phyloP scores from a whole-genome alignment of 306 rosid genomes.

The Rosa rugosa region DNA sequence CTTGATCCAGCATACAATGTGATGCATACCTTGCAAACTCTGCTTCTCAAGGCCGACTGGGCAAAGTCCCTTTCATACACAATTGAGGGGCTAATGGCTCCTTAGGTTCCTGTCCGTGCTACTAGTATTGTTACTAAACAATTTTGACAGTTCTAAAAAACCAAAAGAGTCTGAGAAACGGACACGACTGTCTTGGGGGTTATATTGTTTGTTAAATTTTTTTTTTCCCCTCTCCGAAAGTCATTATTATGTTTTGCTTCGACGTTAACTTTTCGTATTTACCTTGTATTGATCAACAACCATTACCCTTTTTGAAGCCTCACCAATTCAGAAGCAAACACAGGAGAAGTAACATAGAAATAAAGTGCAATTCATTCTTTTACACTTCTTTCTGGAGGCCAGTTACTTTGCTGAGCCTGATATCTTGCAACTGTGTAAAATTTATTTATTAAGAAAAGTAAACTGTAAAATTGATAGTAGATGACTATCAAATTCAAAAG shows the following conservation, averaged over 20 bases:
- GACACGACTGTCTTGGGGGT: conserved; percentile 11
- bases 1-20: conserved; percentile 89
- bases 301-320: conserved; percentile 14
- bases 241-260: not conserved
- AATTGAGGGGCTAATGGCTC: conserved; percentile 98
- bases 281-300: conserved; percentile 12
- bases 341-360: not conserved
- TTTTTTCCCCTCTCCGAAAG: not conserved
- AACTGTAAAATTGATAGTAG: not conserved
- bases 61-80: conserved; percentile 90
- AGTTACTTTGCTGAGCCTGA: not conserved
- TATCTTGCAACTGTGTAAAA: not conserved
- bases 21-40: conserved; percentile 90
- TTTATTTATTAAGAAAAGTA: not conserved
- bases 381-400: not conserved
- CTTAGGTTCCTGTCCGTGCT: conserved; percentile 41
- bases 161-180: conserved; percentile 28
- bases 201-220: not conserved
- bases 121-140: conserved; percentile 41
- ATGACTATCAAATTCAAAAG: not conserved
- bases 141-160: conserved; percentile 51
- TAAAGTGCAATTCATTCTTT: conserved; percentile 20
- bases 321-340: conserved; percentile 30
- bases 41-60: conserved; percentile 94
- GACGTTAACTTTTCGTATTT: conserved; percentile 28